Evolutionary conservation across 768 basidiomycete species (phyloP).

Genomic region (Multifurca ochricompacta): DNA sequence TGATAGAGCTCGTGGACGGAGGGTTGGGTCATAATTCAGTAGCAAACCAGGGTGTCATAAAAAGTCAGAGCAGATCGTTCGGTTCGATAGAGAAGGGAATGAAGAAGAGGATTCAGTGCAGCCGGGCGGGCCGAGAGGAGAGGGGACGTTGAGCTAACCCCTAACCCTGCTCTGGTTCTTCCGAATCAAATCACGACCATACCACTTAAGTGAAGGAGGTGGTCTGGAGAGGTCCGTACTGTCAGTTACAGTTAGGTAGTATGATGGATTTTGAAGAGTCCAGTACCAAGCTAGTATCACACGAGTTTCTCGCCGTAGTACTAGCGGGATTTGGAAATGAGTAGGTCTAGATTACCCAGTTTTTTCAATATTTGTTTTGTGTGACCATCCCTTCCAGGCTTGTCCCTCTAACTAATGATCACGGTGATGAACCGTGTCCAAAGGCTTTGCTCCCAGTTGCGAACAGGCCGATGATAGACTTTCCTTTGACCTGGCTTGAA

Average conservation of each 20-base stretch:
- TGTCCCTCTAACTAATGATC: slow-evolving; percentile 58
- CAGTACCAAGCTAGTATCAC: slow-evolving; percentile 42
- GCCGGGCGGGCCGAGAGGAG: too few relatives aligned
- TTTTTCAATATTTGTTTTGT: background rate
- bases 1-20: slow-evolving; percentile 75
- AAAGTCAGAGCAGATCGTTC: background rate
- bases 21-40: slow-evolving; percentile 35
- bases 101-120: too few relatives aligned
- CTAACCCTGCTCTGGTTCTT: slow-evolving; percentile 3
- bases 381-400: slow-evolving; percentile 38
- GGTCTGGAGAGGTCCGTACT: too few relatives aligned
- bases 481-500: slow-evolving; percentile 79
- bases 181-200: too few relatives aligned
- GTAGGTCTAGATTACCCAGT: slow-evolving; percentile 36
- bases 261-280: slow-evolving; percentile 52
- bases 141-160: too few relatives aligned
- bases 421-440: slow-evolving; percentile 76
- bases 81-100: background rate
- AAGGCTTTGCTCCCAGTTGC: slow-evolving; percentile 85
- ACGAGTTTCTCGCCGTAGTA: slow-evolving; percentile 83
- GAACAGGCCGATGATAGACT: slow-evolving; percentile 82
- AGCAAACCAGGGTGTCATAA: background rate
- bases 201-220: too few relatives aligned
- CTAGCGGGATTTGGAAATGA: slow-evolving; percentile 90
- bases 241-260: too few relatives aligned